Evolutionary conservation across 2,329 filamentous ascomycete species (phyloP).

Genomic region (Microascus cirrosus): DNA sequence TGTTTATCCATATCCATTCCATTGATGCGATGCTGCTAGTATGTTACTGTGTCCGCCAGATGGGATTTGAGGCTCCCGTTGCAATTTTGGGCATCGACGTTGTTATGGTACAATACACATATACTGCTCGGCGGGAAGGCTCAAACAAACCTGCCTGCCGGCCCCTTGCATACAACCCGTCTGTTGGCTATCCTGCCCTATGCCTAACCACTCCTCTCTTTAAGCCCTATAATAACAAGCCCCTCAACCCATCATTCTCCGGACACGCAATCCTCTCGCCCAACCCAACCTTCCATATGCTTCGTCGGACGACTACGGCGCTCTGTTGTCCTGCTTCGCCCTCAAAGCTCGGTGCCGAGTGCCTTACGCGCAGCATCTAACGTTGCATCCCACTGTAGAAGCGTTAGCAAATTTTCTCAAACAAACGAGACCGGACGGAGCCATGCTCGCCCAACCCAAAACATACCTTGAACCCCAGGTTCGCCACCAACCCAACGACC

Average conservation of each 20-base stretch:
- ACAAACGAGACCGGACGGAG: not conserved
- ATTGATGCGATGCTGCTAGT: not conserved
- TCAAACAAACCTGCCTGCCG: not conserved
- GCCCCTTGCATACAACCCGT: not conserved
- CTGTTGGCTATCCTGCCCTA: not conserved
- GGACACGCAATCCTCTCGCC: not conserved
- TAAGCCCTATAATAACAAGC: not conserved
- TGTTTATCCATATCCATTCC: not conserved
- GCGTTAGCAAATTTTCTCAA: not conserved
- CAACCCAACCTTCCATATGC: not conserved
- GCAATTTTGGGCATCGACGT: not conserved
- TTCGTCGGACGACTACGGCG: not conserved
- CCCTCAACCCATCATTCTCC: not conserved
- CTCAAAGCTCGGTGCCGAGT: not conserved
- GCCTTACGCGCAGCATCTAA: not conserved
- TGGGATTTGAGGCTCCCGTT: not conserved
- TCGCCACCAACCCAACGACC: conserved; percentile 67
- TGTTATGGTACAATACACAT: not conserved
- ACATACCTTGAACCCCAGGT: conserved; percentile 77
- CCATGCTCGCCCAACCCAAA: not conserved
- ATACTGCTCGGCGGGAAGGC: not conserved
- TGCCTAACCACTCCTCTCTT: not conserved
- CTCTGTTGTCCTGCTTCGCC: not conserved
- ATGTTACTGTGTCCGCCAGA: not conserved
- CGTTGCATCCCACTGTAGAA: not conserved